Evolutionary conservation across 2,329 filamentous ascomycete genomes (phyloP).

Genomic region (Thielaviopsis ethacetica): DNA sequence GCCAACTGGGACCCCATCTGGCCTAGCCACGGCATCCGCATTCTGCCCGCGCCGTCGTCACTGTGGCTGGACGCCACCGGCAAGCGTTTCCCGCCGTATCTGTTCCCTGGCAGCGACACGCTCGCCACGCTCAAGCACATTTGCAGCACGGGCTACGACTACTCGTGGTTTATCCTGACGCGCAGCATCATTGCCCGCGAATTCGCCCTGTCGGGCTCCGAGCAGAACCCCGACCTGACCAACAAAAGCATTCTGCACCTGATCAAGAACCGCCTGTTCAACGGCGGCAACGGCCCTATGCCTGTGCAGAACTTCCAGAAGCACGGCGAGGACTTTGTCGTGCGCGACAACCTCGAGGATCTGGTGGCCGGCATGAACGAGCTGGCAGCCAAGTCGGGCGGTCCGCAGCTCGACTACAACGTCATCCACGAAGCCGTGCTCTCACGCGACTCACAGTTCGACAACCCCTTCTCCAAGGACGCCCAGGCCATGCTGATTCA

Average conservation of each 20-base stretch:
- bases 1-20: slow-evolving; percentile 47
- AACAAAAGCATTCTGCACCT: slow-evolving; percentile 38
- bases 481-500: slow-evolving; percentile 45
- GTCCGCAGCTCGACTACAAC: slow-evolving; percentile 30
- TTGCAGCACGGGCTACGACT: slow-evolving; percentile 43
- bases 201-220: slow-evolving; percentile 44
- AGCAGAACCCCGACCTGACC: slow-evolving; percentile 46
- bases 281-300: slow-evolving; percentile 30
- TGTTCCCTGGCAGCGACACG: slow-evolving; percentile 42
- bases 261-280: slow-evolving; percentile 32
- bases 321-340: slow-evolving; percentile 41
- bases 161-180: slow-evolving; percentile 46
- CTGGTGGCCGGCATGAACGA: slow-evolving; percentile 43
- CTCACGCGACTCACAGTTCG: slow-evolving; percentile 37
- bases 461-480: slow-evolving; percentile 41
- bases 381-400: slow-evolving; percentile 28
- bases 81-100: slow-evolving; percentile 37
- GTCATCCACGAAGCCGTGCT: slow-evolving; percentile 31
- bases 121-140: slow-evolving; percentile 42
- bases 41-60: slow-evolving; percentile 43
- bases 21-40: slow-evolving; percentile 42
- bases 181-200: slow-evolving; percentile 43
- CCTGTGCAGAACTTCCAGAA: slow-evolving; percentile 43
- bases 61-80: slow-evolving; percentile 47
- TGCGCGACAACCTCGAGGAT: slow-evolving; percentile 37